These are phyloP conservation scores for Pouteria campechiana DNA, from an alignment of 179 eudicot species.

Conservation along the genomic window DNA sequence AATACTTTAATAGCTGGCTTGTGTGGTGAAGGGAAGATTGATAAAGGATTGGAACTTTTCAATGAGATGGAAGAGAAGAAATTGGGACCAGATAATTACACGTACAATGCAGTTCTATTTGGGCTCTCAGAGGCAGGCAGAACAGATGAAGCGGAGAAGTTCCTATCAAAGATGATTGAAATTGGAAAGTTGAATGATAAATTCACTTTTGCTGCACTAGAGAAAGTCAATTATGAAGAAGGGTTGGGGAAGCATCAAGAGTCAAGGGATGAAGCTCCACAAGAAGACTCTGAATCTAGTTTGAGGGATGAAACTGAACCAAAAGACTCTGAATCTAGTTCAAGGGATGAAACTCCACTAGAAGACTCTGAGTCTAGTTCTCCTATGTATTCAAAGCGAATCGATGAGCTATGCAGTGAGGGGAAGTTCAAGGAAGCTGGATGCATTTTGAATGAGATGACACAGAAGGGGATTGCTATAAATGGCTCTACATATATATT, in stretches of 20 bases:
- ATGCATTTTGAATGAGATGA: constrained; percentile 37
- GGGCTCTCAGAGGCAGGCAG: constrained; percentile 46
- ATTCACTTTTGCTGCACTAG: no score
- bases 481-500: constrained; percentile 39
- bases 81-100: constrained; percentile 50
- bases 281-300: constrained; percentile 3
- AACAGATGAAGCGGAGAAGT: constrained; percentile 46
- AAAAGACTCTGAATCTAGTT: constrained; percentile 23
- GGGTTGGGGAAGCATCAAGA: no score
- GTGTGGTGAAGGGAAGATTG: constrained; percentile 55
- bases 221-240: no score
- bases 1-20: constrained; percentile 57
- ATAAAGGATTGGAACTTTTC: constrained; percentile 50
- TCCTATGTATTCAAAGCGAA: constrained; percentile 34
- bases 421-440: constrained; percentile 64
- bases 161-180: constrained; percentile 23
- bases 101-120: constrained; percentile 40
- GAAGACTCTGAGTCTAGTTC: constrained; percentile 25
- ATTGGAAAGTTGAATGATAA: constrained; percentile 13
- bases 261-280: constrained; percentile 12
- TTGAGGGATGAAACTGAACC: constrained; percentile 10
- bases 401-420: constrained; percentile 37
- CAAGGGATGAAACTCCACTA: constrained; percentile 9
- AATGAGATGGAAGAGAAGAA: constrained; percentile 52
- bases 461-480: constrained; percentile 29